Base-by-base conservation (phyloP, 352 stramenopile species). In the Plasmopara halstedii region DNA sequence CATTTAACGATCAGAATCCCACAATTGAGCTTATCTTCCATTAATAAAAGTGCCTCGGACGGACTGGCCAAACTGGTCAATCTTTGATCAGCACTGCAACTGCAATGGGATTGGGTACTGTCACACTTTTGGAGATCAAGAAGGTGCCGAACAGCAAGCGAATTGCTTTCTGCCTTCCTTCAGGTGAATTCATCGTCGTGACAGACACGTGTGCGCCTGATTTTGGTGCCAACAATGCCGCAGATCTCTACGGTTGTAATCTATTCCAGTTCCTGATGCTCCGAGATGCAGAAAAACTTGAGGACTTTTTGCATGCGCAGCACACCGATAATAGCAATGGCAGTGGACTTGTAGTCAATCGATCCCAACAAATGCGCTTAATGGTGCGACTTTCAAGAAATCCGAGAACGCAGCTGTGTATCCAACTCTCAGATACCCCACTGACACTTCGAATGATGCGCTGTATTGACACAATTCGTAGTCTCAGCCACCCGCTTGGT, bases 171-270 rank as follows among this genome's bases (percentile, higher is more conserved):
- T 92, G 81, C 47, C 50, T 89, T 1, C 63, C 72, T 3, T 73
- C 67, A 2, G 81, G 81, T 23, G 81, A 85, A 46, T 89, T 92
- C 51, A 54, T 89, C 26, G 80, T 88, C 21, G 77, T 75, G 11
- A 81, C 73, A 1, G 37, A 67, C 6, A 73, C 64, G 2, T 70
- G 73, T 22, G 53, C 73, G 1, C 50, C 43, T 27, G 62, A 63
- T 38, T 84, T 89, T 29, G 53, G 50, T 5, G 38, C 37, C 10
- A 2, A 39, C 4, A 44, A 63, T 10, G 58, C 73, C 0, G 47
- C 56, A 6, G 62, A 73, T 33, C 58, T 92, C 13, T 88, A 83
- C 49, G 75, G 81, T 11, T 57, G 67, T 14, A 86, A 73, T 43
- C 17, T 92, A 20, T 67, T 66, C 45, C 53, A 81, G 29, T 89